Evolutionary conservation across 352 stramenopile species (phyloP).

Genomic region (Phytopythium boreale): DNA sequence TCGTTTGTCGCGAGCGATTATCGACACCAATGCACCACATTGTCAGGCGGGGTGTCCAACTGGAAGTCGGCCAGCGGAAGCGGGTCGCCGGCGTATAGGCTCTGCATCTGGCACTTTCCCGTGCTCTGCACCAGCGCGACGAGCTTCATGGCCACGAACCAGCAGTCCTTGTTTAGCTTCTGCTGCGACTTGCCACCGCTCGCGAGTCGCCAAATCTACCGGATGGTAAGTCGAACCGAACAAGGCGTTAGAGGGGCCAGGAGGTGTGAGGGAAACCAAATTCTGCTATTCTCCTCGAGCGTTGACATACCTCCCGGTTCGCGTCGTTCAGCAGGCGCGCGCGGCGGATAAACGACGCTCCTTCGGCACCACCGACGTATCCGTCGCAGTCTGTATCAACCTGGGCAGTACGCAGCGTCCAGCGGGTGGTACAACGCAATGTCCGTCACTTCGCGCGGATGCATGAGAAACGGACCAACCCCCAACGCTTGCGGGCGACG

Average conservation of each 20-base stretch:
- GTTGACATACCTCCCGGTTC: slow-evolving; percentile 61
- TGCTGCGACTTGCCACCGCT: slow-evolving; percentile 87
- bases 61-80: slow-evolving; percentile 79
- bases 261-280: too few relatives aligned
- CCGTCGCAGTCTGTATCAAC: slow-evolving; percentile 79
- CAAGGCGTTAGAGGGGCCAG: neutral
- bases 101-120: slow-evolving; percentile 81
- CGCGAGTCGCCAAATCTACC: slow-evolving; percentile 81
- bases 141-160: slow-evolving; percentile 90
- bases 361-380: slow-evolving; percentile 69
- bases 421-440: neutral
- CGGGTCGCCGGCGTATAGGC: slow-evolving; percentile 67
- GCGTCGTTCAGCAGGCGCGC: slow-evolving; percentile 78
- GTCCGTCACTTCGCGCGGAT: neutral
- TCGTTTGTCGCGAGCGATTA: neutral
- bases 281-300: neutral
- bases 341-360: slow-evolving; percentile 77
- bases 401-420: slow-evolving; percentile 18
- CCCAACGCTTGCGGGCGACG: slow-evolving; percentile 5
- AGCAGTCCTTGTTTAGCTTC: slow-evolving; percentile 86
- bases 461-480: too few relatives aligned
- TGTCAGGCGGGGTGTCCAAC: slow-evolving; percentile 74
- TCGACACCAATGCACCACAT: slow-evolving; percentile 38
- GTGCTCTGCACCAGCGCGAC: slow-evolving; percentile 84
- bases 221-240: neutral